Percentiles rank a stretch among this genome's conserved stretches.
Conservation (phyloP, 2,329 filamentous ascomycete species). For the Aspergillus pseudoterreus region DNA sequence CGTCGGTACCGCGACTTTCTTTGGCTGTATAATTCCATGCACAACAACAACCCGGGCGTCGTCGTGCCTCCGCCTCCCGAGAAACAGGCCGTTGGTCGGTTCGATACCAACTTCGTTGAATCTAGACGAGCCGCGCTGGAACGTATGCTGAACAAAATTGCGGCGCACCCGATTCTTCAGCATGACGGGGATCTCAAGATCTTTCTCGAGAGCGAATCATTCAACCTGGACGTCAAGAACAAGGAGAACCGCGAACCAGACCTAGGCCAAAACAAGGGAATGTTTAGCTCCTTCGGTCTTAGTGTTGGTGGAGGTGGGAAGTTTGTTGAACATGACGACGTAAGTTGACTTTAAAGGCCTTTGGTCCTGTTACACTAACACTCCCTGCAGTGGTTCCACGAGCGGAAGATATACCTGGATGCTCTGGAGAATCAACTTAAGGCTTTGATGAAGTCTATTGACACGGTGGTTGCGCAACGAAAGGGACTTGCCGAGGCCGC, state of each 20-base stretch:
- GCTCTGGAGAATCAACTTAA: constrained; percentile 89
- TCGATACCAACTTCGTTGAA: constrained; percentile 96
- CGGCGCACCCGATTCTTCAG: constrained; percentile 82
- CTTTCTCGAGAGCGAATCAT: constrained; percentile 92
- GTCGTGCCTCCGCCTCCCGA: constrained; percentile 95
- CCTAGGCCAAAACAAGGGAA: constrained; percentile 84
- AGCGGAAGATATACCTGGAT: constrained; percentile 90
- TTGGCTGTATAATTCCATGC: constrained; percentile 93
- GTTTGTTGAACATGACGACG: constrained; percentile 96
- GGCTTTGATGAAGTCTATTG: constrained; percentile 86
- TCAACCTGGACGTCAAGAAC: constrained; percentile 96
- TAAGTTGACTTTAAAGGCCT: constrained; percentile 42
- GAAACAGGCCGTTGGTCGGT: constrained; percentile 94
- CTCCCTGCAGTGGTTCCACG: constrained; percentile 80
- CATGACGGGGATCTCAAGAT: constrained; percentile 93
- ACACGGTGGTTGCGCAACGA: constrained; percentile 84
- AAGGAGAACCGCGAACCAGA: constrained; percentile 88
- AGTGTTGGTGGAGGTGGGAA: constrained; percentile 73
- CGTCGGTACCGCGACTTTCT: constrained; percentile 93
- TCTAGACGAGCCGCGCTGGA: constrained; percentile 85
- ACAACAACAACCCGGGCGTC: constrained; percentile 90
- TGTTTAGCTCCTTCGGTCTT: constrained; percentile 80
- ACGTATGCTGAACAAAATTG: constrained; percentile 96
- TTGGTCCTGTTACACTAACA: constrained; percentile 17
- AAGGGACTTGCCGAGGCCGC: constrained; percentile 93